Evolutionary conservation across 1,284 basidiomycete species (phyloP), one percentile per base, ranked within the genome.

Genomic region (Leccinum ponderosum): DNA sequence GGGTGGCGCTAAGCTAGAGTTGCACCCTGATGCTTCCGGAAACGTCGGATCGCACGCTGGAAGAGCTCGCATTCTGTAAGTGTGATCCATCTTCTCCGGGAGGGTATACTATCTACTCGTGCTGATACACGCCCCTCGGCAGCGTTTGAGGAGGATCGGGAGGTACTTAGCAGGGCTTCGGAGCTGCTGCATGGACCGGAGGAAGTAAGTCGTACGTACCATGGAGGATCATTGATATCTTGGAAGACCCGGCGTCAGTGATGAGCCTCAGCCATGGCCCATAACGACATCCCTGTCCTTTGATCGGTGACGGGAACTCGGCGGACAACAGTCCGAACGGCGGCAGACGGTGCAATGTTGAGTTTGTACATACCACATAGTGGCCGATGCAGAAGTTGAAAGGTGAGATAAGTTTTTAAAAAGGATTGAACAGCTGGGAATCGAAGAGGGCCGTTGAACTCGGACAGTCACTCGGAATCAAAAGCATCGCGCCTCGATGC

Each of bases 401-500:
- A 22, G 20, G 44, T 22, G 47, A 48, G 47, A 48, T 22, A 25
- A 22, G 22, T 22, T 15, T 44, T 47, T 4, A 12, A 47, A 47
- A 25, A 25, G 44, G 20, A 47, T 6, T 8, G 20, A 15, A 47
- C 6, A 12, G 22, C 22, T 22, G 7, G 7, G 47, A 25, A 15
- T 48, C 47, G 44, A 47, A 47, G 44, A 47, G 20, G n/a, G 6
- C 42, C 47, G 14, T 15, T 48, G 47, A 47, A 22, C 47, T 48
- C 47, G 47, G 47, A 48, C 17, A 9, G 17, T 44, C 5, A 11
- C 47, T 48, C 4, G 22, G 44, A 47, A 47, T 47, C 20, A 12
- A 42, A 25, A 9, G 9, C 50, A 9, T 62, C 60, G 35, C 60
- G 27, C 22, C 22, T 31, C 33, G 61, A 59, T 61, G 33, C 29